Base-by-base conservation (phyloP, 2,329 filamentous ascomycete genomes). In the Paecilomyces dactylethromorphus region DNA sequence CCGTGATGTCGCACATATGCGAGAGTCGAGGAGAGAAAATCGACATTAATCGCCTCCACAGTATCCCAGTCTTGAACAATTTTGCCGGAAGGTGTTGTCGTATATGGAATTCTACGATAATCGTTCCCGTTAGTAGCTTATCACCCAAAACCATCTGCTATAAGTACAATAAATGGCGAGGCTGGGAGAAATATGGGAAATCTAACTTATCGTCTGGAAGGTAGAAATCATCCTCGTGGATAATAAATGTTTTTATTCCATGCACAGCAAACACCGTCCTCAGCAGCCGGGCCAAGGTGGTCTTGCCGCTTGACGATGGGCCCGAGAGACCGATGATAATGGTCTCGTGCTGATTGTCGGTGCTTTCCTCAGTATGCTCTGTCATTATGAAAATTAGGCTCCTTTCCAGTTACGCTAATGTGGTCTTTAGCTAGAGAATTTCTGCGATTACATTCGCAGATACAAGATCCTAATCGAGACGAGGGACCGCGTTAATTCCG, bases 171-270 rank as follows among this genome's bases (percentile, higher is more conserved):
- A 54, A 56, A 8, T 2, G 55, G 54, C 31, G 60, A 58, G 10
- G 26, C 13, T 12, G 8, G 57, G 53, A 56, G 18, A 15, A 24
- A 29, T 31, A 6, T 22, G 32, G 31, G n/a, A 29, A 22, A 49
- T 75, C 82, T 69, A 68, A 90, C 83, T 91, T 82, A 31, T 82
- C 76, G 71, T 97, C 93, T 0, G 89, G 81, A 64, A 86, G 87
- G 78, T 96, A 99, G 72, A 97, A 99, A 75, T 99, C 94, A 78
- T 99, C 94, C 72, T 96, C 87, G 73, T 99, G 94, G 22, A 99
- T 82, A 68, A 97, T 90, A 69, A 92, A 93, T 0, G 75, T 69
- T 4, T 65, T 67, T 8, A 74, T 59, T 21, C 56, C 56, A 5
- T 62, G 58, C 66, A 68, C 64, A 8, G 87, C 87, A 68, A 97